Conservation (phyloP, 352 stramenopile genomes). For the Nothophytophthora sp. region DNA sequence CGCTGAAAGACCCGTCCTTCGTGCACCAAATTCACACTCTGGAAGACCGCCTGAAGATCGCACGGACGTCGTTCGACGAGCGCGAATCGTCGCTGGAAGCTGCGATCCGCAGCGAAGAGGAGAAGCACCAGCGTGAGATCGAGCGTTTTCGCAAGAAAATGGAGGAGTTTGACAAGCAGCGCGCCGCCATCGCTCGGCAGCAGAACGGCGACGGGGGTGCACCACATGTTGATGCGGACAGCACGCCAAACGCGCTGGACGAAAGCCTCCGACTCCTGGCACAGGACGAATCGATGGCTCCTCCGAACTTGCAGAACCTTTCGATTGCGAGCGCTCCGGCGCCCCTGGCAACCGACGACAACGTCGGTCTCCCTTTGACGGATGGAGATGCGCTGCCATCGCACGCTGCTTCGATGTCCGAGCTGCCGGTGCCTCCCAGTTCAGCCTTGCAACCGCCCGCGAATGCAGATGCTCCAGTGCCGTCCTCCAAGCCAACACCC, state of each 20-base stretch:
- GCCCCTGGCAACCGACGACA: conserved; percentile 26
- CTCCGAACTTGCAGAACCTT: conserved; percentile 7
- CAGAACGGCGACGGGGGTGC: conserved; percentile 44
- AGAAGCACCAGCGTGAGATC: conserved; percentile 85
- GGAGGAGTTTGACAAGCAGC: conserved; percentile 83
- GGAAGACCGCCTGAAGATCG: conserved; percentile 67
- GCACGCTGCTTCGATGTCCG: conserved; percentile 4
- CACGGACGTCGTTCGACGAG: conserved; percentile 60
- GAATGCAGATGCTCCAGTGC: conserved; percentile 8
- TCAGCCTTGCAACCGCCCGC: conserved; percentile 3
- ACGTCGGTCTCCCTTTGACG: conserved; percentile 23
- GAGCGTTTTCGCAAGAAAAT: conserved; percentile 83
- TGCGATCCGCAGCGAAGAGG: conserved; percentile 75
- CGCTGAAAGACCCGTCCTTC: conserved; percentile 49
- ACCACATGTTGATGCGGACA: conserved; percentile 23
- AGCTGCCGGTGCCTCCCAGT: conserved; percentile 4
- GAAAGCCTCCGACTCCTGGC: conserved; percentile 26
- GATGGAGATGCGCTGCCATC: conserved; percentile 21
- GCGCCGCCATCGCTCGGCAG: conserved; percentile 60
- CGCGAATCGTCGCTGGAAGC: conserved; percentile 71
- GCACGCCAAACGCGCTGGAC: conserved; percentile 23
- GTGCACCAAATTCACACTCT: conserved; percentile 64
- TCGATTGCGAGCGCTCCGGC: conserved; percentile 4
- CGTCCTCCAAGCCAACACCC: conserved; percentile 9
- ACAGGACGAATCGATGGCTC: conserved; percentile 22